Percentiles rank a stretch among this genome's conserved stretches.
Conservation (phyloP, 129 eudicot species). For the Lactuca sativa region DNA sequence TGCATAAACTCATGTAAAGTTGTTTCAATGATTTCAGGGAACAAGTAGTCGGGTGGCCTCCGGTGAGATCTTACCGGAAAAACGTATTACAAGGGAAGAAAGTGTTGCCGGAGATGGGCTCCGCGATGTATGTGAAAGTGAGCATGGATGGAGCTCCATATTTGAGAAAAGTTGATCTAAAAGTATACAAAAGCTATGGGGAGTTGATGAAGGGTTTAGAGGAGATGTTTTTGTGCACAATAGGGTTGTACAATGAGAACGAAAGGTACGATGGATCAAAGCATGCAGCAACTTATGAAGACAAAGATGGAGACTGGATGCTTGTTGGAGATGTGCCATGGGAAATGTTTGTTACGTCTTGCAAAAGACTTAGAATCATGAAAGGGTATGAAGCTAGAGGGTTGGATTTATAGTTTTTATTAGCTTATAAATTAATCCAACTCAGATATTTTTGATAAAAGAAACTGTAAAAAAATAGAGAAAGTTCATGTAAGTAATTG, state of each 20-base stretch:
- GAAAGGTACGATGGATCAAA: constrained; percentile 71
- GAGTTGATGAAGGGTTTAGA: constrained; percentile 63
- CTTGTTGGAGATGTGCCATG: constrained; percentile 93
- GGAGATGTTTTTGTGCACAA: constrained; percentile 66
- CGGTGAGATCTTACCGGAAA: constrained; percentile 72
- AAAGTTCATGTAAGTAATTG: constrained; percentile 1
- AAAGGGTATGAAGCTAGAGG: constrained; percentile 82
- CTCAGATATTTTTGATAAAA: not conserved
- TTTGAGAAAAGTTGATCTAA: constrained; percentile 79
- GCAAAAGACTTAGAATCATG: constrained; percentile 84
- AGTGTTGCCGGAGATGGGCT: constrained; percentile 38
- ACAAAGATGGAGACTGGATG: constrained; percentile 97
- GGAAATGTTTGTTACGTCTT: constrained; percentile 76
- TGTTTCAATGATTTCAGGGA: constrained; percentile 44
- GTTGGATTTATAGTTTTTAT: constrained; percentile 28
- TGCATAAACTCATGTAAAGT: constrained; percentile 15
- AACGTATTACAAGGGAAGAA: constrained; percentile 50
- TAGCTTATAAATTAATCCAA: constrained; percentile 16
- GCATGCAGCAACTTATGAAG: constrained; percentile 77
- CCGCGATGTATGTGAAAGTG: constrained; percentile 71
- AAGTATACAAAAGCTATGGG: constrained; percentile 59
- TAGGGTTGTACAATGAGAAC: constrained; percentile 58
- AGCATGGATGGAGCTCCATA: constrained; percentile 98
- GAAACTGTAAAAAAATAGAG: not conserved
- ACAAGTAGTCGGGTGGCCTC: constrained; percentile 95